Conservation (phyloP, 768 basidiomycete species). For the Amanita phalloides region DNA sequence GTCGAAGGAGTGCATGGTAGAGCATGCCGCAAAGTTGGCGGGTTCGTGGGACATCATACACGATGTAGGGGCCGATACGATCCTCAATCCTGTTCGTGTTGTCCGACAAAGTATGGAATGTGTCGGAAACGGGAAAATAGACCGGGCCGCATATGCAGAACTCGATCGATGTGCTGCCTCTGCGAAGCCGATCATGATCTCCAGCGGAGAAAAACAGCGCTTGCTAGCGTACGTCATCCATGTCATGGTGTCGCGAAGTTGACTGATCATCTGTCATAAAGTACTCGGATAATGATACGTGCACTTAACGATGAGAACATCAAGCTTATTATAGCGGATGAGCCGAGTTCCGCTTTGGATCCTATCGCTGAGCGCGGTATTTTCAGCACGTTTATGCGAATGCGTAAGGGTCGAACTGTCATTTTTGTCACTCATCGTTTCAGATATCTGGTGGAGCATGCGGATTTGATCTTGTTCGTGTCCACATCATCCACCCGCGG, state of each 20-base stretch:
- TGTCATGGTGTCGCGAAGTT: neutral
- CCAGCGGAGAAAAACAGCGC: conserved; percentile 39
- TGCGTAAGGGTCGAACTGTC: conserved; percentile 38
- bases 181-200: conserved; percentile 19
- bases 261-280: conserved; percentile 7
- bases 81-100: conserved; percentile 21
- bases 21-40: conserved; percentile 24
- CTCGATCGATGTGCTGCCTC: conserved; percentile 18
- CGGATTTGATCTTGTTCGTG: conserved; percentile 42
- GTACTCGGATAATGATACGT: conserved; percentile 37
- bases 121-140: conserved; percentile 16
- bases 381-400: conserved; percentile 25
- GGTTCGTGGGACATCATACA: conserved; percentile 30
- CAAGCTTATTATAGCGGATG: conserved; percentile 43
- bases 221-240: conserved; percentile 31
- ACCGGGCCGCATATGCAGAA: conserved; percentile 19
- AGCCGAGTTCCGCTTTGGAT: conserved; percentile 49
- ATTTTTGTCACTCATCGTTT: conserved; percentile 50
- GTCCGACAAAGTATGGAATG: conserved; percentile 19
- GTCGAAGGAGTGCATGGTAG: conserved; percentile 12
- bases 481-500: neutral
- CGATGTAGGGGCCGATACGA: conserved; percentile 29
- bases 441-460: conserved; percentile 34
- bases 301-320: conserved; percentile 23
- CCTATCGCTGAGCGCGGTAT: conserved; percentile 41